phyloP scores from a whole-genome alignment of 169 alveolate genomes.

The Plasmodium gaboni region DNA sequence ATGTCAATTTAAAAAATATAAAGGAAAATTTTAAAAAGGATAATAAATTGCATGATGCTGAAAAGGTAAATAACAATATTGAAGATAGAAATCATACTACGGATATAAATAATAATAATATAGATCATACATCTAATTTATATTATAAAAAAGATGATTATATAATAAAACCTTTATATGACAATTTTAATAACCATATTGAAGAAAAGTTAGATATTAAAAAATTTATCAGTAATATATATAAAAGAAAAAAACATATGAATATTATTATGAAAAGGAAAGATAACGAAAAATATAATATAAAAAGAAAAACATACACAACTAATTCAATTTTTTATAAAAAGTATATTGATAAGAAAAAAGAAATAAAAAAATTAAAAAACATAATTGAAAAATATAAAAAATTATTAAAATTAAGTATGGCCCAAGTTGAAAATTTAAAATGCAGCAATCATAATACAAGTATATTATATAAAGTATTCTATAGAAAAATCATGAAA shows the following conservation, averaged over 20 bases:
- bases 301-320: not conserved
- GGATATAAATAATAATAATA: no score
- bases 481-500: conserved; percentile 18
- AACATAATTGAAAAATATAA: conserved; percentile 36
- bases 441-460: conserved; percentile 35
- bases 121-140: no score
- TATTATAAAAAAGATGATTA: no score
- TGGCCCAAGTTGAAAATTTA: conserved; percentile 28
- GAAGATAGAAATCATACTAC: no score
- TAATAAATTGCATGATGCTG: no score
- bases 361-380: conserved; percentile 19
- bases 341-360: conserved; percentile 1
- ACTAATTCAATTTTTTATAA: not conserved
- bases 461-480: conserved; percentile 40
- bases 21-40: no score
- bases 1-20: no score
- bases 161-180: no score
- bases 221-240: no score
- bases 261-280: conserved; percentile 6
- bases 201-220: not conserved
- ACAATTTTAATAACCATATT: not conserved
- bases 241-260: not conserved
- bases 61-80: no score
- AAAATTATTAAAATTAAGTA: conserved; percentile 28
- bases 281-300: not conserved